phyloP scores from a whole-genome alignment of 2,329 filamentous ascomycete genomes.

The Verticillium dahliae region DNA sequence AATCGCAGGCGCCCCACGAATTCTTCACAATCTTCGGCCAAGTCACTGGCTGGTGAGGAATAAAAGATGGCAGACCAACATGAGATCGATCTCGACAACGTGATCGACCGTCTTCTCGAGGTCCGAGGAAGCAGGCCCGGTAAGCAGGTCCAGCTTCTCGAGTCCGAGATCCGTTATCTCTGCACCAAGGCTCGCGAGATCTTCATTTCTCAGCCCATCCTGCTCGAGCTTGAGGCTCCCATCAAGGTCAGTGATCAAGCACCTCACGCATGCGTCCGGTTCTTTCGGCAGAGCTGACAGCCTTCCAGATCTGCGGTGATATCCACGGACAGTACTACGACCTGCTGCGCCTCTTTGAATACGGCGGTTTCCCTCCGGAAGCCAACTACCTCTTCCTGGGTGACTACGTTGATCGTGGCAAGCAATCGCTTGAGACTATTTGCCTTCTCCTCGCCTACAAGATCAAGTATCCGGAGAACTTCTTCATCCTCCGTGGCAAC shows the following conservation, averaged over 20 bases:
- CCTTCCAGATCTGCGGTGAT: conserved; percentile 85
- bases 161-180: conserved; percentile 92
- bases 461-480: conserved; percentile 99
- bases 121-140: conserved; percentile 95
- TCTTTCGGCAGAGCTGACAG: conserved; percentile 10
- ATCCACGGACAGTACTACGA: conserved; percentile 99
- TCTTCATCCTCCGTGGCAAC: conserved; percentile 97
- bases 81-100: conserved; percentile 97
- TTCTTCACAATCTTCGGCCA: conserved; percentile 27
- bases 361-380: conserved; percentile 95
- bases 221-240: conserved; percentile 94
- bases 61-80: conserved; percentile 57
- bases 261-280: conserved; percentile 2
- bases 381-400: conserved; percentile 99
- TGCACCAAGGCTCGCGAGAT: conserved; percentile 99
- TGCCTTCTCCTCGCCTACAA: conserved; percentile 96
- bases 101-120: conserved; percentile 97
- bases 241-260: conserved; percentile 71
- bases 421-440: conserved; percentile 98
- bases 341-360: conserved; percentile 93
- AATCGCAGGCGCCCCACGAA: conserved; percentile 3
- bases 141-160: conserved; percentile 95
- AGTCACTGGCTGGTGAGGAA: conserved; percentile 34
- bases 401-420: conserved; percentile 97
- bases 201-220: conserved; percentile 97